Evolutionary conservation across 2,329 filamentous ascomycete genomes (phyloP).

Genomic region (Rhynchosporium secalis): DNA sequence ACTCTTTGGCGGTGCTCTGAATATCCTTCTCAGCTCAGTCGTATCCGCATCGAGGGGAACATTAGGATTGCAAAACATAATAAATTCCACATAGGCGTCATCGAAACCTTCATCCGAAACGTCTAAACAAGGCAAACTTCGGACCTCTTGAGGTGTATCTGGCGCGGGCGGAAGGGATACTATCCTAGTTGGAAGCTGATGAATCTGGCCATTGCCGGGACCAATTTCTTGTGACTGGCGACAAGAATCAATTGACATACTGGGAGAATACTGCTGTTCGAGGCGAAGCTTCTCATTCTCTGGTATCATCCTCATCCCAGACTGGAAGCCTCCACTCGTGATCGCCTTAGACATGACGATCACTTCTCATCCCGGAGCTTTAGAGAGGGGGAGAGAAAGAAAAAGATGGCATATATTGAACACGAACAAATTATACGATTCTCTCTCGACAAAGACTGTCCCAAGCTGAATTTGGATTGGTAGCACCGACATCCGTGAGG

Average conservation of each 20-base stretch:
- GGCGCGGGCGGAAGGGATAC: slow-evolving; percentile 13
- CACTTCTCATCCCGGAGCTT: not conserved
- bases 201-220: slow-evolving; percentile 13
- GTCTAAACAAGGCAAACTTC: slow-evolving; percentile 61
- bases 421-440: too few relatives aligned
- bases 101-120: slow-evolving; percentile 73
- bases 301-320: slow-evolving; percentile 23
- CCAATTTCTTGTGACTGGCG: slow-evolving; percentile 18
- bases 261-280: slow-evolving; percentile 27
- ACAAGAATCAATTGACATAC: slow-evolving; percentile 20
- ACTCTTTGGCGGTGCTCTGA: slow-evolving; percentile 78
- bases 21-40: slow-evolving; percentile 69
- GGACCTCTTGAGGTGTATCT: slow-evolving; percentile 12
- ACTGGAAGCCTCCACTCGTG: slow-evolving; percentile 13
- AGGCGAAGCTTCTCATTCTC: slow-evolving; percentile 29
- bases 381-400: too few relatives aligned
- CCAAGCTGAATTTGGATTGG: not conserved
- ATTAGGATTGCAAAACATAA: slow-evolving; percentile 87
- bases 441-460: not conserved
- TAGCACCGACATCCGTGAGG: slow-evolving; percentile 7
- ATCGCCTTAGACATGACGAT: slow-evolving; percentile 22
- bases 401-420: too few relatives aligned
- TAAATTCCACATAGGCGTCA: slow-evolving; percentile 79
- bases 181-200: slow-evolving; percentile 21
- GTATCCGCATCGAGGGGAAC: slow-evolving; percentile 72